Evolutionary conservation across 1,284 basidiomycete genomes (phyloP).

Genomic region (Ganoderma lucidum): DNA sequence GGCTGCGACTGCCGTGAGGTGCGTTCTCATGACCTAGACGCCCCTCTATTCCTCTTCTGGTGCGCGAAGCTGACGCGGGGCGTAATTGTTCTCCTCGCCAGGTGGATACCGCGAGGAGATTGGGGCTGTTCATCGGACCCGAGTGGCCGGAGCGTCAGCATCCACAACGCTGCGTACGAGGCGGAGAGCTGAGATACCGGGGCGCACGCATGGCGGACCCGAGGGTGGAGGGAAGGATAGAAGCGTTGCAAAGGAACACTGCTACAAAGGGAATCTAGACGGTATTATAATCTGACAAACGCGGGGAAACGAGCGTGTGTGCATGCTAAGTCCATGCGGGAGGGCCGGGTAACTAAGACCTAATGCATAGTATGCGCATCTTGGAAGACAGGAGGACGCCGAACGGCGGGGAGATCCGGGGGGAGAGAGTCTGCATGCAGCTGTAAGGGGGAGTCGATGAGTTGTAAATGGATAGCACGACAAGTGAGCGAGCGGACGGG

Average conservation of each 20-base stretch:
- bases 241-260: slow-evolving; percentile 33
- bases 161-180: slow-evolving; percentile 93
- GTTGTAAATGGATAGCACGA: slow-evolving; percentile 34
- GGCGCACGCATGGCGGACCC: background rate
- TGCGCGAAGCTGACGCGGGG: slow-evolving; percentile 12
- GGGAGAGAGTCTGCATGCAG: slow-evolving; percentile 32
- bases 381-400: slow-evolving; percentile 7
- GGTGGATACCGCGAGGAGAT: slow-evolving; percentile 93
- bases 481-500: slow-evolving; percentile 37
- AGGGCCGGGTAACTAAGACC: slow-evolving; percentile 13
- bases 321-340: slow-evolving; percentile 8
- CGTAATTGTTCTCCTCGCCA: slow-evolving; percentile 40
- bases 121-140: slow-evolving; percentile 98
- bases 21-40: slow-evolving; percentile 40
- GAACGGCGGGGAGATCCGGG: slow-evolving; percentile 19
- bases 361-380: slow-evolving; percentile 20
- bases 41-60: slow-evolving; percentile 3
- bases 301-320: slow-evolving; percentile 25
- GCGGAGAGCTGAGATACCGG: slow-evolving; percentile 7
- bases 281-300: slow-evolving; percentile 38
- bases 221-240: slow-evolving; percentile 5
- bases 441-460: slow-evolving; percentile 25
- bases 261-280: slow-evolving; percentile 45
- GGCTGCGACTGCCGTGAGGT: slow-evolving; percentile 92
- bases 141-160: slow-evolving; percentile 93